A percentile compares a stretch with the other conserved stretches of the same genome.
phyloP scores from a whole-genome alignment of 2,329 filamentous ascomycete species.

The Domatiomyces globalis region DNA sequence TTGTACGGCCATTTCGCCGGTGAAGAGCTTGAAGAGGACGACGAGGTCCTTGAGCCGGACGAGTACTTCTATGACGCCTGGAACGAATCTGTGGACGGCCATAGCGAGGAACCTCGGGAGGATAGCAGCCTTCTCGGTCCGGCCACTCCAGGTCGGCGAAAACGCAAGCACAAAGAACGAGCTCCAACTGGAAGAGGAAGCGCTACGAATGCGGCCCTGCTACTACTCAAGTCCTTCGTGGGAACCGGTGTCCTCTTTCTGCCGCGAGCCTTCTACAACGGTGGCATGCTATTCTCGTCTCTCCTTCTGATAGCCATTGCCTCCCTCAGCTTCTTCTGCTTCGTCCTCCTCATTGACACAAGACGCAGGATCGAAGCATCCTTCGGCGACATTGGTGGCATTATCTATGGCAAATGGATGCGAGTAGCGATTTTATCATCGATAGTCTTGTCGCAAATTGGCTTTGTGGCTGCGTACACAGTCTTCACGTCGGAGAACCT shows the following conservation, averaged over 20 bases:
- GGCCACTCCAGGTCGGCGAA: slow-evolving; percentile 53
- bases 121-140: slow-evolving; percentile 65
- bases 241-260: slow-evolving; percentile 91
- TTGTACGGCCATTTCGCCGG: slow-evolving; percentile 96
- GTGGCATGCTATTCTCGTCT: slow-evolving; percentile 94
- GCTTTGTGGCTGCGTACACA: slow-evolving; percentile 88
- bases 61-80: slow-evolving; percentile 81
- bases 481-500: slow-evolving; percentile 94
- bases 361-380: slow-evolving; percentile 79
- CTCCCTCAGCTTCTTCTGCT: slow-evolving; percentile 86
- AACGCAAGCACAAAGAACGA: slow-evolving; percentile 62
- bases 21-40: slow-evolving; percentile 91
- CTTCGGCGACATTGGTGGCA: slow-evolving; percentile 90
- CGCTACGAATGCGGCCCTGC: slow-evolving; percentile 62
- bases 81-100: slow-evolving; percentile 36
- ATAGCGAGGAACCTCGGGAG: slow-evolving; percentile 67
- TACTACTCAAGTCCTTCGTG: slow-evolving; percentile 94
- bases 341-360: slow-evolving; percentile 80
- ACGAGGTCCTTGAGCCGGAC: slow-evolving; percentile 71
- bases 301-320: slow-evolving; percentile 77
- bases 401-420: slow-evolving; percentile 84
- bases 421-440: slow-evolving; percentile 73
- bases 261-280: slow-evolving; percentile 84
- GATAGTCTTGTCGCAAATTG: slow-evolving; percentile 88
- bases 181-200: slow-evolving; percentile 62